A percentile compares a stretch with the other conserved stretches of the same genome.
Conservation (phyloP, 441 rosid genomes). For the Manihot esculenta region DNA sequence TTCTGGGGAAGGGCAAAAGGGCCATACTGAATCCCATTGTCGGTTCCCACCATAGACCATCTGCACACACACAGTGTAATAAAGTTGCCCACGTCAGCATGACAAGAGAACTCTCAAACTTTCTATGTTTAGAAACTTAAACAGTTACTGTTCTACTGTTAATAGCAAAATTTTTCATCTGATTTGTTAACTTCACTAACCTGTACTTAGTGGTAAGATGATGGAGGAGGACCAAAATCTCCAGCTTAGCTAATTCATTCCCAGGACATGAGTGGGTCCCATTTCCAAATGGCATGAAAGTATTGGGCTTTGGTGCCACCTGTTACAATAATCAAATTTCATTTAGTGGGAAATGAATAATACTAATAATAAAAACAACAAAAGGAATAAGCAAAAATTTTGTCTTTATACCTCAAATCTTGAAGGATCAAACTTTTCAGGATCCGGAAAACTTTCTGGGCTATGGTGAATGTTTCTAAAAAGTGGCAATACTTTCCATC, state of each 20-base stretch:
- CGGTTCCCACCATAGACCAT: slow-evolving; percentile 64
- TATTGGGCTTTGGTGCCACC: slow-evolving; percentile 86
- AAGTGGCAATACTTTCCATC: slow-evolving; percentile 96
- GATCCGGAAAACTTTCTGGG: slow-evolving; percentile 70
- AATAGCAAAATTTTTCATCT: too few relatives aligned
- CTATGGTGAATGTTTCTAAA: slow-evolving; percentile 94
- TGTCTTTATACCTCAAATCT: slow-evolving; percentile 69
- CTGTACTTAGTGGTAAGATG: slow-evolving; percentile 95
- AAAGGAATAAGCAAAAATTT: neutral
- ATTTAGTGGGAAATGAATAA: neutral
- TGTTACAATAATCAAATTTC: slow-evolving; percentile 26
- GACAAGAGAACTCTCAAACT: neutral
- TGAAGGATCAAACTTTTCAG: slow-evolving; percentile 92
- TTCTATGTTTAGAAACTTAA: slow-evolving; percentile 17
- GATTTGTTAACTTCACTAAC: slow-evolving; percentile 35
- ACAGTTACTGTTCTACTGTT: too few relatives aligned
- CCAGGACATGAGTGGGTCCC: slow-evolving; percentile 96
- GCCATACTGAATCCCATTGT: slow-evolving; percentile 82
- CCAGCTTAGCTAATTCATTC: slow-evolving; percentile 89
- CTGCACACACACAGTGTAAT: slow-evolving; percentile 37
- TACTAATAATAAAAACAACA: neutral
- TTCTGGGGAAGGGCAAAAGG: slow-evolving; percentile 98
- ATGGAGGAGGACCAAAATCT: slow-evolving; percentile 76
- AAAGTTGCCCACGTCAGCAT: slow-evolving; percentile 30
- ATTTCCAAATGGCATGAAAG: slow-evolving; percentile 93